Evolutionary conservation across 495 filamentous ascomycete genomes (phyloP), one percentile per base, ranked within the genome.

Genomic region (Aspergillus sclerotioniger): DNA sequence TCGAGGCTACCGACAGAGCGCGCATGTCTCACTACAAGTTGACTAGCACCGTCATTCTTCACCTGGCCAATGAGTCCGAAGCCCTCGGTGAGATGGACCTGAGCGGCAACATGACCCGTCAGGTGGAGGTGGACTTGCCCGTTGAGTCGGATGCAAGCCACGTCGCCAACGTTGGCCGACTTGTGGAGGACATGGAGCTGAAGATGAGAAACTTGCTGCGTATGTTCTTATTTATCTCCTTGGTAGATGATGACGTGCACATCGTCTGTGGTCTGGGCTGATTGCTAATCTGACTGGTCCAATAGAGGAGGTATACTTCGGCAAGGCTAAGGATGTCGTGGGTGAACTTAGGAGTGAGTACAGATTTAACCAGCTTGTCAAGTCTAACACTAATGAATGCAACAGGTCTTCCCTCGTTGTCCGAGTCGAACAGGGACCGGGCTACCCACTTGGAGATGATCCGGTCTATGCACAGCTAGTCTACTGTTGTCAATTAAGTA

Each of bases 151-250:
- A 98, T 74, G 86, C 86, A 47, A 91, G 89, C 73, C 94, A 99
- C 76, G 91, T 99, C 60, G 89, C 89, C 50, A 99, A 99, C 71
- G 91, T 98, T 60, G 94, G 94, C 41, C 81, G 85, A 72, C 79
- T 99, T 67, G 93, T 99, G 47, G 94, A 99, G 79, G 95, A 99
- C 77, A 97, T 99, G 93, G 94, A 99, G 57, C 81, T 96, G 71
- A 96, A 97, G 84, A 99, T 99, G 95, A 86, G 94, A 74, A 99
- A 98, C 71, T 72, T 98, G 73, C 79, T 99, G 69, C 95, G 83
- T 86, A 75, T 50, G 82, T 76, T 19, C 44, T 41, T 8, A 0
- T 29, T 48, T 20, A 13, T 35, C 3, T 28, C 8, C 20, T 7
- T 31, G 2, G 47, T 8, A 15, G 33, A 3, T 19, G 45, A 37